Conservation (phyloP, 2,329 filamentous ascomycete genomes). For the Aspergillus floridensis region DNA sequence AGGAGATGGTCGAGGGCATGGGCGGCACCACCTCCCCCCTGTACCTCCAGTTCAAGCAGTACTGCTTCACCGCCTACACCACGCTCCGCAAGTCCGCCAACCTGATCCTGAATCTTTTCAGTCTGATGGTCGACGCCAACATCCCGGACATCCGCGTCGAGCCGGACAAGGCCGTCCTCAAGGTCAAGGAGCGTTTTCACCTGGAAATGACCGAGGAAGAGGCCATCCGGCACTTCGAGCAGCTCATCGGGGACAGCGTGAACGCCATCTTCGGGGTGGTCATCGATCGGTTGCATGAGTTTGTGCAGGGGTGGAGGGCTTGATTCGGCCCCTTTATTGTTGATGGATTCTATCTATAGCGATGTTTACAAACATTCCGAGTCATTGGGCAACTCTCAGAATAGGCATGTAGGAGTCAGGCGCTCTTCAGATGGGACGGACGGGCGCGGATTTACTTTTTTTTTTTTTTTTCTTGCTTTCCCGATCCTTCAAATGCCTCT, state of each 20-base stretch:
- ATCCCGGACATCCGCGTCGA: slow-evolving; percentile 93
- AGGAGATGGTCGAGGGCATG: slow-evolving; percentile 99
- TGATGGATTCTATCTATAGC: neutral
- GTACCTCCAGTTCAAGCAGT: slow-evolving; percentile 87
- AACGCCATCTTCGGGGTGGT: slow-evolving; percentile 89
- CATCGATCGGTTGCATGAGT: slow-evolving; percentile 90
- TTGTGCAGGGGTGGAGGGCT: slow-evolving; percentile 87
- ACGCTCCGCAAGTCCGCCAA: slow-evolving; percentile 86
- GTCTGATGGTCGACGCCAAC: slow-evolving; percentile 94
- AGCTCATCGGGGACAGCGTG: slow-evolving; percentile 85
- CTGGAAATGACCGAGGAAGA: slow-evolving; percentile 90
- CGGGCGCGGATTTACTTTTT: neutral
- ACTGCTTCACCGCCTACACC: slow-evolving; percentile 92
- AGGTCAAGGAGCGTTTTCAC: slow-evolving; percentile 93
- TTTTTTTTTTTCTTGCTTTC: neutral
- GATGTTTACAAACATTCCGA: no score
- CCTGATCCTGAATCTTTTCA: slow-evolving; percentile 91
- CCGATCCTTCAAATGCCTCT: no score
- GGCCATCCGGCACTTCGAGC: slow-evolving; percentile 81
- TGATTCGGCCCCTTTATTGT: slow-evolving; percentile 30
- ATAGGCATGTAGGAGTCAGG: neutral
- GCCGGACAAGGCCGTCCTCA: slow-evolving; percentile 88
- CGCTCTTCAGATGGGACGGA: neutral
- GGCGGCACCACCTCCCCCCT: slow-evolving; percentile 77
- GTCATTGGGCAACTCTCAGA: neutral